phyloP scores from a whole-genome alignment of 2,329 filamentous ascomycete genomes.

The Sporothrix inflata region DNA sequence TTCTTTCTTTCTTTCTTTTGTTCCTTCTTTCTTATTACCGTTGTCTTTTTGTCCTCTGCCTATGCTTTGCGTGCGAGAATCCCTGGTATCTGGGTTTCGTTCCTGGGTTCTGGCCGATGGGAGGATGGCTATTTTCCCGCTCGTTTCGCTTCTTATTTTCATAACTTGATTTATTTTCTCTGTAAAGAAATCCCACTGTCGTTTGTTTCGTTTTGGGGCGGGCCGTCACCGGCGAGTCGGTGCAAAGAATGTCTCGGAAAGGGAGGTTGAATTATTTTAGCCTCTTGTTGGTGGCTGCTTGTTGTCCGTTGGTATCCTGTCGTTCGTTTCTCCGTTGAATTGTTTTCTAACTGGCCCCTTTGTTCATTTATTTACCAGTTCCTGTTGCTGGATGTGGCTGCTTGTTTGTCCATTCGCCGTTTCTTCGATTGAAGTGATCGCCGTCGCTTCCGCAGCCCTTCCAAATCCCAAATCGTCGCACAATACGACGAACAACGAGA shows the following conservation, averaged over 20 bases:
- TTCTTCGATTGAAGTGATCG: not conserved
- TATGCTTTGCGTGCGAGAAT: not conserved
- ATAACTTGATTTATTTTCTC: not conserved
- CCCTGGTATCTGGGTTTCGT: not conserved
- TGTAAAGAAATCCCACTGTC: not conserved
- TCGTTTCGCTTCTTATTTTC: not conserved
- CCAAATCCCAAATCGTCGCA: not conserved
- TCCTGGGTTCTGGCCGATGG: not conserved
- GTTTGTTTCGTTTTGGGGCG: not conserved
- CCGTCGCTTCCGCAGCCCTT: not conserved
- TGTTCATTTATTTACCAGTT: not conserved
- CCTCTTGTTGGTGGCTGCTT: constrained; percentile 3
- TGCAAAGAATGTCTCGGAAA: constrained; percentile 24
- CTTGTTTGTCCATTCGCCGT: not conserved
- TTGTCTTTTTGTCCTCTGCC: not conserved
- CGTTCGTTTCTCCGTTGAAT: not conserved
- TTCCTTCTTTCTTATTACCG: not conserved
- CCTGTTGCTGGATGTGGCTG: no score
- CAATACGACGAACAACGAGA: not conserved
- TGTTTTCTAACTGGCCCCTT: not conserved
- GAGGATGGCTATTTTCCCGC: not conserved
- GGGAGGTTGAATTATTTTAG: not conserved
- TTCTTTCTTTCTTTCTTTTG: not conserved
- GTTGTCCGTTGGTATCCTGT: not conserved
- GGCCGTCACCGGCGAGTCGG: not conserved